A percentile compares a stretch with the other conserved stretches of the same genome.
These are phyloP conservation scores for Tilletia horrida DNA, from an alignment of 1,284 basidiomycete genomes.

Conservation along the genomic window DNA sequence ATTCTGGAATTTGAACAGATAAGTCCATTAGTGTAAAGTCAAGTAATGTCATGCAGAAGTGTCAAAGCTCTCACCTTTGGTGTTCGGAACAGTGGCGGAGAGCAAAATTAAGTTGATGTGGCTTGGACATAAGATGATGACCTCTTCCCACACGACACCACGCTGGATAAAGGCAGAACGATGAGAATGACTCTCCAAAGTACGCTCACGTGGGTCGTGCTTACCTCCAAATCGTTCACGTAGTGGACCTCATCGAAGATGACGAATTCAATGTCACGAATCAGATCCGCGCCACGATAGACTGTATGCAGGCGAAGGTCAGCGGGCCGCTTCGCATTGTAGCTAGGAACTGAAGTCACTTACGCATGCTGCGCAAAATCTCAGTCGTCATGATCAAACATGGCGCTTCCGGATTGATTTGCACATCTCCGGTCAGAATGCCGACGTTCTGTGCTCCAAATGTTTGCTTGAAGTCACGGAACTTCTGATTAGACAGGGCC, in stretches of 20 bases:
- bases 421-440: constrained; percentile 96
- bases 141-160: constrained; percentile 99
- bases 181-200: not conserved
- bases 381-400: constrained; percentile 91
- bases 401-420: constrained; percentile 96
- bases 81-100: constrained; percentile 97
- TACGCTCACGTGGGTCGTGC: constrained; percentile 24
- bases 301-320: constrained; percentile 18
- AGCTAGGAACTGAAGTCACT: constrained; percentile 1
- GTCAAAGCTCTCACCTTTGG: constrained; percentile 59
- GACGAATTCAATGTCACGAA: constrained; percentile 97
- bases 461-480: constrained; percentile 95
- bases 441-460: constrained; percentile 90
- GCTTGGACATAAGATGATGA: constrained; percentile 69
- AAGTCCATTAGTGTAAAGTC: not conserved
- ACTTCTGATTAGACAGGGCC: constrained; percentile 97
- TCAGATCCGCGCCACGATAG: constrained; percentile 79
- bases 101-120: constrained; percentile 65
- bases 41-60: not conserved
- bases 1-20: constrained; percentile 76
- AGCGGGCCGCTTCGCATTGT: constrained; percentile 58
- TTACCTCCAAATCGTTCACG: constrained; percentile 95
- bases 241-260: constrained; percentile 99
- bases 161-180: constrained; percentile 61
- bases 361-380: constrained; percentile 87